Evolutionary conservation across 1,284 basidiomycete species (phyloP).

Genomic region (Moesziomyces sp.): DNA sequence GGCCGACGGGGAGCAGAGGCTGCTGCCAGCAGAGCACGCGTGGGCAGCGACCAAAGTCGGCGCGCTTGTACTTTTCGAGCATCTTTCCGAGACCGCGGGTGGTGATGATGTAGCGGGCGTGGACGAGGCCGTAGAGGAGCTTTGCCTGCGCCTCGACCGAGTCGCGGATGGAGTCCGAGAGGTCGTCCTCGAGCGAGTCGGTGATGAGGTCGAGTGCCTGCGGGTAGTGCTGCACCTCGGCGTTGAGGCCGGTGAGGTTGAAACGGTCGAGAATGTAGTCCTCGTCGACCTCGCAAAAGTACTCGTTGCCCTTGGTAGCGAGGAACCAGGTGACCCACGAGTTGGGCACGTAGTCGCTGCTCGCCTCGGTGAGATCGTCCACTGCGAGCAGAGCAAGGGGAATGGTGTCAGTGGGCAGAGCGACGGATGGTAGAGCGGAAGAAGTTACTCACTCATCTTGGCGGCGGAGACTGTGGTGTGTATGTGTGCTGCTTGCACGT

Average conservation of each 20-base stretch:
- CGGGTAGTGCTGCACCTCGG: slow-evolving; percentile 92
- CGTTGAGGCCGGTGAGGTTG: slow-evolving; percentile 96
- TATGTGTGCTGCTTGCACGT: neutral
- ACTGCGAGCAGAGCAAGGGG: slow-evolving; percentile 67
- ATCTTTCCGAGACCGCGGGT: slow-evolving; percentile 66
- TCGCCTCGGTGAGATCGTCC: slow-evolving; percentile 86
- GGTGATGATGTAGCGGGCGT: slow-evolving; percentile 66
- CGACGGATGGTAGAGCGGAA: neutral
- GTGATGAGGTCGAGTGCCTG: slow-evolving; percentile 96
- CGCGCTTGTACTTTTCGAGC: slow-evolving; percentile 67
- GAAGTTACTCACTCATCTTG: slow-evolving; percentile 17
- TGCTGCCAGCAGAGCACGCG: slow-evolving; percentile 66
- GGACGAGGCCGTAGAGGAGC: slow-evolving; percentile 65
- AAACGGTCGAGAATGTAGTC: slow-evolving; percentile 98
- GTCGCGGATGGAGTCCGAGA: slow-evolving; percentile 61
- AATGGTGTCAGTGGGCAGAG: neutral
- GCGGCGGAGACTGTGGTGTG: neutral
- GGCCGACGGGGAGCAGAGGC: slow-evolving; percentile 61
- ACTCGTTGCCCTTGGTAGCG: slow-evolving; percentile 86
- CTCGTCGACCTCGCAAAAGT: slow-evolving; percentile 99
- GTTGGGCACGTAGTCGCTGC: slow-evolving; percentile 84
- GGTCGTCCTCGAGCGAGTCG: slow-evolving; percentile 64
- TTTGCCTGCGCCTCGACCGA: slow-evolving; percentile 65
- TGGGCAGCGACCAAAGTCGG: slow-evolving; percentile 66
- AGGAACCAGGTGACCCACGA: slow-evolving; percentile 97